A percentile compares a stretch with the other conserved stretches of the same genome.
These are phyloP conservation scores for Wickerhamiella allomyrinae DNA, from an alignment of 805 yeast species.

Conservation along the genomic window DNA sequence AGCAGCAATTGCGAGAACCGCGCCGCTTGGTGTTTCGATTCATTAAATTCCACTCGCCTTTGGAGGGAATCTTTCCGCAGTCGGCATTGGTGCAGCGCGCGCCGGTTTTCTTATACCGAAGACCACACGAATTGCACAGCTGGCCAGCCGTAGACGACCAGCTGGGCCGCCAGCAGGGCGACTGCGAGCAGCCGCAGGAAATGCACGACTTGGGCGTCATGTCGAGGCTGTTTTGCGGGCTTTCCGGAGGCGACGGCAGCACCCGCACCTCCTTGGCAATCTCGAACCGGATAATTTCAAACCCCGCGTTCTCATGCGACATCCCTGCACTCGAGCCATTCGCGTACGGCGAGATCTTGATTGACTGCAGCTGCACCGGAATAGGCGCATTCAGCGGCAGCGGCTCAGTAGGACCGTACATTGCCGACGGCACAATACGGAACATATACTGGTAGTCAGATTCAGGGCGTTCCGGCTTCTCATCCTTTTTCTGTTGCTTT, in stretches of 20 bases:
- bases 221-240: not conserved
- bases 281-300: no score
- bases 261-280: not conserved
- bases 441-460: no score
- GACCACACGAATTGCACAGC: slow-evolving; percentile 90
- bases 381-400: no score
- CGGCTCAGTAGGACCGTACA: no score
- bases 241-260: slow-evolving; percentile 1
- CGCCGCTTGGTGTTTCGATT: slow-evolving; percentile 15
- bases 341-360: no score
- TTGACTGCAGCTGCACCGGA: no score
- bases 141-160: slow-evolving; percentile 91
- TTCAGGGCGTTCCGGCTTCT: no score
- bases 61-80: slow-evolving; percentile 87
- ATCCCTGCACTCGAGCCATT: no score
- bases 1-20: not conserved
- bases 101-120: slow-evolving; percentile 84
- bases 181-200: slow-evolving; percentile 78
- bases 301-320: no score
- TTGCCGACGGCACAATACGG: no score
- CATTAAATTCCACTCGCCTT: slow-evolving; percentile 89
- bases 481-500: no score
- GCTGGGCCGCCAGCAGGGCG: slow-evolving; percentile 98
- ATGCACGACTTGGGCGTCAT: slow-evolving; percentile 37
- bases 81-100: slow-evolving; percentile 66